Conservation (phyloP, 768 basidiomycete species). For the Macrolepiota fuliginosa region DNA sequence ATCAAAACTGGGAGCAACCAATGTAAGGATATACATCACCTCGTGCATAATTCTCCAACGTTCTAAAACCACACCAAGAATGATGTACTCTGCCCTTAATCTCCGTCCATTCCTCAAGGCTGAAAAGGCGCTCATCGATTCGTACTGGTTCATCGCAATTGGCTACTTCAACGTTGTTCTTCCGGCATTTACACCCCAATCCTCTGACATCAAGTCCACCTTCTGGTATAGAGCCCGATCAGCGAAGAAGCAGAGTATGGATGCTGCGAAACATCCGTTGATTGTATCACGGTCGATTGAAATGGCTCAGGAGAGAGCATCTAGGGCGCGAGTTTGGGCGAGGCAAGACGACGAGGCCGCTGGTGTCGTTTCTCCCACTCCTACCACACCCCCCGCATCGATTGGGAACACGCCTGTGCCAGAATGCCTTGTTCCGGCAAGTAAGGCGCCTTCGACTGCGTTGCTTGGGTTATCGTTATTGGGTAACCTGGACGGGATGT, state of each 20-base stretch:
- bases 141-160: slow-evolving; percentile 82
- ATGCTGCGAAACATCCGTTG: slow-evolving; percentile 63
- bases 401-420: slow-evolving; percentile 20
- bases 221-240: slow-evolving; percentile 77
- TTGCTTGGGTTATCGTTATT: slow-evolving; percentile 79
- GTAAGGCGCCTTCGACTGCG: slow-evolving; percentile 52
- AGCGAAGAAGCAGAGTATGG: slow-evolving; percentile 66
- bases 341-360: slow-evolving; percentile 69
- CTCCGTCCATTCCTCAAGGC: slow-evolving; percentile 57
- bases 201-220: slow-evolving; percentile 34
- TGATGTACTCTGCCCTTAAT: slow-evolving; percentile 89
- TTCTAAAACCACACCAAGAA: slow-evolving; percentile 31
- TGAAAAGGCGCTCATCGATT: slow-evolving; percentile 45
- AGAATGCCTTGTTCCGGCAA: slow-evolving; percentile 4
- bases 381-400: slow-evolving; percentile 18
- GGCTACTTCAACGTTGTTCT: slow-evolving; percentile 83
- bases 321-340: slow-evolving; percentile 64
- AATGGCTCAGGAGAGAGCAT: slow-evolving; percentile 65
- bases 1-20: slow-evolving; percentile 45
- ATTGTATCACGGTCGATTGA: slow-evolving; percentile 56
- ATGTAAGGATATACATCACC: slow-evolving; percentile 34
- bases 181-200: slow-evolving; percentile 63
- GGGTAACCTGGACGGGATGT: slow-evolving; percentile 83
- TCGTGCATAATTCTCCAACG: neutral
- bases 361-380: slow-evolving; percentile 36